A percentile compares a stretch with the other conserved stretches of the same genome.
Evolutionary conservation across 2,329 filamentous ascomycete species (phyloP).

Genomic region (Akanthomyces muscarius): DNA sequence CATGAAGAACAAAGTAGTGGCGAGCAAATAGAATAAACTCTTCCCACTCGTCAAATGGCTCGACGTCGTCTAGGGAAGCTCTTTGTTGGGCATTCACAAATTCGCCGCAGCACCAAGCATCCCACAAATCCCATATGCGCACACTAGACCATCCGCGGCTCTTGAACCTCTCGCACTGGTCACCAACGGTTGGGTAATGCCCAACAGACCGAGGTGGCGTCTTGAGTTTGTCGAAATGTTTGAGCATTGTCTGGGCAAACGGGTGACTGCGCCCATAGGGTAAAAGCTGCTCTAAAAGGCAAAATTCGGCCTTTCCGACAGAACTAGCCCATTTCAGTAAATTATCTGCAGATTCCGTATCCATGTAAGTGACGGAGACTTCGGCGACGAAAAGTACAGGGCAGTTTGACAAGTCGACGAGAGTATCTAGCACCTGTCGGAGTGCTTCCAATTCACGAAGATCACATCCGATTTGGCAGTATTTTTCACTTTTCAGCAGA

Average conservation of each 20-base stretch:
- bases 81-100: conserved; percentile 63
- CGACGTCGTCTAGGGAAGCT: conserved; percentile 60
- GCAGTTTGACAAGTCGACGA: conserved; percentile 55
- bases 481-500: conserved; percentile 63
- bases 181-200: conserved; percentile 61
- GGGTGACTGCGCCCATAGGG: conserved; percentile 75
- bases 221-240: conserved; percentile 75
- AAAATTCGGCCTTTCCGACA: conserved; percentile 72
- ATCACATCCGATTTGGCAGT: conserved; percentile 78
- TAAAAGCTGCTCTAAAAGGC: conserved; percentile 79
- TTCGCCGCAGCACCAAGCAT: conserved; percentile 67
- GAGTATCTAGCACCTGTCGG: conserved; percentile 52
- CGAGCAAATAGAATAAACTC: conserved; percentile 81
- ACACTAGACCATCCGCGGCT: conserved; percentile 64
- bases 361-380: conserved; percentile 90
- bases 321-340: conserved; percentile 75
- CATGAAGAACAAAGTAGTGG: conserved; percentile 78
- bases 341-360: conserved; percentile 64
- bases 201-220: conserved; percentile 73
- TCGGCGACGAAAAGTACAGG: conserved; percentile 79
- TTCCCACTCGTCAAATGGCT: conserved; percentile 95
- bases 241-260: conserved; percentile 82
- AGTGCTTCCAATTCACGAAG: conserved; percentile 63
- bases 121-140: conserved; percentile 69
- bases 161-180: conserved; percentile 66